A percentile compares a stretch with the other conserved stretches of the same genome.
These are phyloP conservation scores for Mycena filopes DNA, from an alignment of 768 basidiomycete genomes.

Conservation along the genomic window DNA sequence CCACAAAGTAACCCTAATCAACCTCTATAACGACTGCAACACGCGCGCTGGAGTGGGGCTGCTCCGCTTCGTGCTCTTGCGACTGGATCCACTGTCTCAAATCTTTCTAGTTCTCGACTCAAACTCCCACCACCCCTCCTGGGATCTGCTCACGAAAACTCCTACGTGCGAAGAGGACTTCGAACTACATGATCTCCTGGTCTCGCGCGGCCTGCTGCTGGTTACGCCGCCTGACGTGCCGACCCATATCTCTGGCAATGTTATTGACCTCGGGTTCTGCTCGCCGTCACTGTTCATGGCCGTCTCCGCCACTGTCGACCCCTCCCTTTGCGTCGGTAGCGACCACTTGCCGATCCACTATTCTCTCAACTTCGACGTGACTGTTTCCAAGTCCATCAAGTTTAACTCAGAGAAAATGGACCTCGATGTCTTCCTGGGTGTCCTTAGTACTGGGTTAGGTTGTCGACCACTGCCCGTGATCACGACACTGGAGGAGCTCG, in stretches of 20 bases:
- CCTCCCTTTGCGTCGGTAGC: neutral
- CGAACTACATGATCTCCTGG: neutral
- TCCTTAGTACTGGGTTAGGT: neutral
- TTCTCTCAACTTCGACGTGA: neutral
- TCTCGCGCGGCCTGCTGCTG: neutral
- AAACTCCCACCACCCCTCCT: neutral
- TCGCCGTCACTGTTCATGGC: neutral
- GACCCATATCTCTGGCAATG: neutral
- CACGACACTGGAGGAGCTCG: neutral
- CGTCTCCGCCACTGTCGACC: neutral
- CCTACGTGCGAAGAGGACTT: neutral
- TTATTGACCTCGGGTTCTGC: conserved; percentile 2
- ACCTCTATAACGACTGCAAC: too few species aligned
- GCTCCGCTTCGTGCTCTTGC: neutral
- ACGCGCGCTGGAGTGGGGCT: neutral
- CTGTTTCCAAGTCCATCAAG: neutral
- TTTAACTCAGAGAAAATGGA: conserved; percentile 1
- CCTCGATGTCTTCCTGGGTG: neutral
- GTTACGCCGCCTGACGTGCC: neutral
- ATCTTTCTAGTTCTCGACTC: neutral
- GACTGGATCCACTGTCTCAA: neutral
- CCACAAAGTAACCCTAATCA: too few species aligned
- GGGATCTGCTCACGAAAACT: neutral
- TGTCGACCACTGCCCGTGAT: neutral
- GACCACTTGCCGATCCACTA: conserved; percentile 1